A percentile compares a stretch with the other conserved stretches of the same genome.
These are phyloP conservation scores for Diaporthe batatas DNA, from an alignment of 2,329 filamentous ascomycete species.

Conservation along the genomic window DNA sequence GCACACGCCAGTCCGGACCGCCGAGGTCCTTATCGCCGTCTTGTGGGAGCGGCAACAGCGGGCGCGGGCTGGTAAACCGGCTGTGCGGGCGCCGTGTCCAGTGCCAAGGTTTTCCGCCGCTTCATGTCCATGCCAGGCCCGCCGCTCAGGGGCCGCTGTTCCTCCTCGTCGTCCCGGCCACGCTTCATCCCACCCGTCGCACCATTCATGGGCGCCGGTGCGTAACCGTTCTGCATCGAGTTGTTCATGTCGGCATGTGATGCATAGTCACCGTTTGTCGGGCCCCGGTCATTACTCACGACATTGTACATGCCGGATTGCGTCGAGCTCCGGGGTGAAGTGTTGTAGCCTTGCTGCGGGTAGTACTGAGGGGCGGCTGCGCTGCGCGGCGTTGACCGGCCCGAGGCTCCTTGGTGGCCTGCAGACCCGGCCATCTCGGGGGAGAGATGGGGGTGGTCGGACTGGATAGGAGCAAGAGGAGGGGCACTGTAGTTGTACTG, in stretches of 20 bases:
- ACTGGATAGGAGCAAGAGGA: conserved; percentile 74
- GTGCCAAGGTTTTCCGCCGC: conserved; percentile 52
- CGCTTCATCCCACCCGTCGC: conserved; percentile 59
- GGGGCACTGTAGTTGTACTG: conserved; percentile 84
- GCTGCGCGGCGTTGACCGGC: conserved; percentile 87
- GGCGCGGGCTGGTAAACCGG: conserved; percentile 49
- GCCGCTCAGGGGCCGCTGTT: conserved; percentile 50
- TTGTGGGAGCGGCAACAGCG: conserved; percentile 46
- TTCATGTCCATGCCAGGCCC: conserved; percentile 51
- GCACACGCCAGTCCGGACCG: conserved; percentile 1
- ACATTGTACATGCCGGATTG: conserved; percentile 91
- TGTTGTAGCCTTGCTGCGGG: conserved; percentile 78
- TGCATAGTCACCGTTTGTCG: conserved; percentile 79
- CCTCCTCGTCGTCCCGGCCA: conserved; percentile 59
- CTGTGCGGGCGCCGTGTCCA: conserved; percentile 51
- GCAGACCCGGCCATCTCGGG: conserved; percentile 88
- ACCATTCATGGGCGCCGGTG: conserved; percentile 75
- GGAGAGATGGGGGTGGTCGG: conserved; percentile 81
- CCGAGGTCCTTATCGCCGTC: conserved; percentile 35
- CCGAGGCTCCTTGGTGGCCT: conserved; percentile 82
- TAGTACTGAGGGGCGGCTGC: conserved; percentile 82
- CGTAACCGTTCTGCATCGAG: conserved; percentile 73
- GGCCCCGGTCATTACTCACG: conserved; percentile 82
- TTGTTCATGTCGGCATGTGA: conserved; percentile 71
- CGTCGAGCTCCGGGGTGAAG: conserved; percentile 78